These are phyloP conservation scores for Ilyonectria sp. DNA, from an alignment of 2,329 filamentous ascomycete species.

Conservation along the genomic window DNA sequence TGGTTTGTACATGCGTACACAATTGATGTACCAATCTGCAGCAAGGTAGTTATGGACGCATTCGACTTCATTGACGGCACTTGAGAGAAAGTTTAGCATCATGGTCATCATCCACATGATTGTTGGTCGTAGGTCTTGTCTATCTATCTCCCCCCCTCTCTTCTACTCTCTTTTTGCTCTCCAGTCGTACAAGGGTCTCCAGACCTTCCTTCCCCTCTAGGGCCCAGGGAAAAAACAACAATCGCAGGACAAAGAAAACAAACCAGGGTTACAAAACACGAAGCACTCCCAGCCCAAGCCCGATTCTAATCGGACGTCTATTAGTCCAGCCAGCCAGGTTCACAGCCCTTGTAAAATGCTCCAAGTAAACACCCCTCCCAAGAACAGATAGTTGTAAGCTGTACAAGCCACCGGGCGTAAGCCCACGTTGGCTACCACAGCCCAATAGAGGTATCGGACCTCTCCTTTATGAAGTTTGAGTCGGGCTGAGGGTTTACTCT, in stretches of 20 bases:
- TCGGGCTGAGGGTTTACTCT: constrained; percentile 68
- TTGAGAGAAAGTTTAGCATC: not conserved
- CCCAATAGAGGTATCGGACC: constrained; percentile 45
- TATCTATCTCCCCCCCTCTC: constrained; percentile 15
- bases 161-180: constrained; percentile 21
- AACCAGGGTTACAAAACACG: constrained; percentile 40
- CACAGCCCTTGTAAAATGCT: constrained; percentile 47
- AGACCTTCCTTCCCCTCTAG: constrained; percentile 40
- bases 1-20: not conserved
- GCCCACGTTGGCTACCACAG: constrained; percentile 29
- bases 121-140: constrained; percentile 24
- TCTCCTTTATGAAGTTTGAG: constrained; percentile 39
- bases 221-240: constrained; percentile 40
- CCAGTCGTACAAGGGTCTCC: constrained; percentile 41
- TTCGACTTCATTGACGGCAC: not conserved
- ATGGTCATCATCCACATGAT: not conserved
- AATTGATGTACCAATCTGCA: not conserved
- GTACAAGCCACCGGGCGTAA: constrained; percentile 29
- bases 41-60: not conserved
- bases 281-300: constrained; percentile 45
- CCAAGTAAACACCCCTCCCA: constrained; percentile 48
- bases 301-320: constrained; percentile 49
- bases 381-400: constrained; percentile 46
- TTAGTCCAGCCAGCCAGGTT: constrained; percentile 48
- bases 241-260: constrained; percentile 37